phyloP scores from a whole-genome alignment of 768 basidiomycete genomes.

The Mycena galopus region DNA sequence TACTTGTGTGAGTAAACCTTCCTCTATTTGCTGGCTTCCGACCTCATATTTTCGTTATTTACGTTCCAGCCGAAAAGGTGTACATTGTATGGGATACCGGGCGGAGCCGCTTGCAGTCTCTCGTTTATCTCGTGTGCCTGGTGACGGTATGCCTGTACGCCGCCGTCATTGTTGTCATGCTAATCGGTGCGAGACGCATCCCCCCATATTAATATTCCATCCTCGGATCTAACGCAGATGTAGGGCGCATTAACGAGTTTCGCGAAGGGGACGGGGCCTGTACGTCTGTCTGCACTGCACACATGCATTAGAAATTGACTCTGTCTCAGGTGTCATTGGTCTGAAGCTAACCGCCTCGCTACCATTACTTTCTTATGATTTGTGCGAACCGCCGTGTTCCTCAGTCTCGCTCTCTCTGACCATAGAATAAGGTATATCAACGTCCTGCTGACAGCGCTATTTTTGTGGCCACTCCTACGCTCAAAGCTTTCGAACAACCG shows the following conservation, averaged over 20 bases:
- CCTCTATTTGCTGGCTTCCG: background rate
- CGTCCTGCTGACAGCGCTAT: conserved; percentile 56
- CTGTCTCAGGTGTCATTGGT: conserved; percentile 55
- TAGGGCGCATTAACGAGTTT: conserved; percentile 54
- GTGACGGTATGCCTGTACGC: conserved; percentile 52
- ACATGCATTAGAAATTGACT: background rate
- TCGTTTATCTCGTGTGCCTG: conserved; percentile 56
- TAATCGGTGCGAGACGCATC: conserved; percentile 55
- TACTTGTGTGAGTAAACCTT: conserved; percentile 60
- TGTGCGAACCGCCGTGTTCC: conserved; percentile 45
- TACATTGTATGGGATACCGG: conserved; percentile 59
- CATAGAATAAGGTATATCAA: conserved; percentile 45
- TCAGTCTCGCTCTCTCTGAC: background rate
- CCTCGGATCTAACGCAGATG: background rate
- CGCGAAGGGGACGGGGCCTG: conserved; percentile 53
- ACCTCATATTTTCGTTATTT: background rate
- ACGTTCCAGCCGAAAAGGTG: conserved; percentile 61
- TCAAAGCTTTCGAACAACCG: conserved; percentile 47
- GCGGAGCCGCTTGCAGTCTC: conserved; percentile 52
- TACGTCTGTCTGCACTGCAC: background rate
- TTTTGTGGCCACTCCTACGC: conserved; percentile 60
- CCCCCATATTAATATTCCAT: background rate
- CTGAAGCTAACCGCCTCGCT: conserved; percentile 58
- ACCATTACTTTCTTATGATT: conserved; percentile 60
- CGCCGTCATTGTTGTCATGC: conserved; percentile 54